Percentiles rank a stretch among this genome's conserved stretches.
Evolutionary conservation across 164 flowering plant species (phyloP).

Genomic region (Warburgia ugandensis): DNA sequence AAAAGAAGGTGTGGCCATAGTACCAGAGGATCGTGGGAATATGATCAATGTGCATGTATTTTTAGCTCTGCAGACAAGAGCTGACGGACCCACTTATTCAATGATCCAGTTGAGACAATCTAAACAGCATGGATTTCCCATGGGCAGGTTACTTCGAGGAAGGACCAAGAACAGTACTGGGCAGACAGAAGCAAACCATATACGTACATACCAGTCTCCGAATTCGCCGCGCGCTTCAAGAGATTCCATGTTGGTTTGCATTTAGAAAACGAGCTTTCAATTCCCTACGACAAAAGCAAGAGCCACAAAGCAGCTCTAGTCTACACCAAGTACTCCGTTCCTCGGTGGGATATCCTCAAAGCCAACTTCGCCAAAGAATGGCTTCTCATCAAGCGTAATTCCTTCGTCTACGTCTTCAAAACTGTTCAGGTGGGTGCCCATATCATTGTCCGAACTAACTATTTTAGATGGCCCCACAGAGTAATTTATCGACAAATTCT

Average conservation of each 20-base stretch:
- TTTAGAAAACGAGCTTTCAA: constrained; percentile 58
- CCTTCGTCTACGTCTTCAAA: constrained; percentile 83
- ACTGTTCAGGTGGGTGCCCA: constrained; percentile 31
- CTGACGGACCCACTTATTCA: too few species aligned
- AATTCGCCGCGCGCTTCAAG: constrained; percentile 63
- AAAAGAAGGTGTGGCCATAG: too few species aligned
- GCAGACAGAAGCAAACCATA: constrained; percentile 56
- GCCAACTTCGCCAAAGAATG: constrained; percentile 75
- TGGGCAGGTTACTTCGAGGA: constrained; percentile 75
- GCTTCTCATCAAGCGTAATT: constrained; percentile 67
- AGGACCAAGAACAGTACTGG: constrained; percentile 97
- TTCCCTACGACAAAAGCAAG: constrained; percentile 47
- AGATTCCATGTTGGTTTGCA: constrained; percentile 64
- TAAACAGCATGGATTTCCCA: too few species aligned
- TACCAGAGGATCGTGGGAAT: too few species aligned
- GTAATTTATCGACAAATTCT: too few species aligned
- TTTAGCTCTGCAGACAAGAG: too few species aligned
- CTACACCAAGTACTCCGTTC: constrained; percentile 48
- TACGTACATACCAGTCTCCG: constrained; percentile 60
- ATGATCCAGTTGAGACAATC: too few species aligned
- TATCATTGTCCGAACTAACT: background rate
- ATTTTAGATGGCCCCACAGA: too few species aligned
- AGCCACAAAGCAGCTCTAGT: constrained; percentile 79
- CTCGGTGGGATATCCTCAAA: constrained; percentile 57
- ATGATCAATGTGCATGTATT: too few species aligned